These are phyloP conservation scores for Cercospora beticola DNA, from an alignment of 2,329 filamentous ascomycete genomes.

Conservation along the genomic window DNA sequence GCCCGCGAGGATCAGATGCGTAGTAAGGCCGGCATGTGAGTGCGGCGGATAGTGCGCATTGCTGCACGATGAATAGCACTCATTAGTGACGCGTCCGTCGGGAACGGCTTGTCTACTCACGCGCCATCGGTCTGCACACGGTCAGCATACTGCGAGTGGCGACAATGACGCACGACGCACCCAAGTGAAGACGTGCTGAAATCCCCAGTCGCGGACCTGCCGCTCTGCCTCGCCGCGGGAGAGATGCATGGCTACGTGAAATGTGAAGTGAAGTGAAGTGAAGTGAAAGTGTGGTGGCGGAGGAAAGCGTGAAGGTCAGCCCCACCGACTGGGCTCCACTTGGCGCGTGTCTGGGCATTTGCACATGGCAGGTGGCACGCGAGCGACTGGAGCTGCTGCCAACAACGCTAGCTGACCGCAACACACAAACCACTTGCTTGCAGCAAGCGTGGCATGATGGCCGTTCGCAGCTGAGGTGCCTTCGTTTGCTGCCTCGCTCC, in stretches of 20 bases:
- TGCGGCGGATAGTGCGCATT: conserved; percentile 69
- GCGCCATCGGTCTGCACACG: conserved; percentile 7
- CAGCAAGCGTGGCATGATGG: background rate
- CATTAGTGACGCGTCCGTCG: background rate
- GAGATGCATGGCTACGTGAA: conserved; percentile 11
- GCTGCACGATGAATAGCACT: conserved; percentile 41
- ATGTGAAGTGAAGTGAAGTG: background rate
- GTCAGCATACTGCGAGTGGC: conserved; percentile 5
- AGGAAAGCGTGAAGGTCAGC: background rate
- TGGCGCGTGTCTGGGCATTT: background rate
- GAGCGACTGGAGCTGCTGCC: background rate
- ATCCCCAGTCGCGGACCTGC: conserved; percentile 69
- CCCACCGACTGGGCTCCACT: background rate
- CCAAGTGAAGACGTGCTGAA: conserved; percentile 69
- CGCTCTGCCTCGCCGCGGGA: conserved; percentile 55
- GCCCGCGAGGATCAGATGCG: conserved; percentile 66
- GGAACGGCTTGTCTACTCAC: background rate
- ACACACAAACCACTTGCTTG: background rate
- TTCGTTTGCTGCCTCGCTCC: background rate
- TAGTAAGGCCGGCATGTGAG: conserved; percentile 63
- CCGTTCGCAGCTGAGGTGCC: background rate
- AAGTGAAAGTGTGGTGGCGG: background rate
- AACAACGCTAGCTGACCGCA: background rate
- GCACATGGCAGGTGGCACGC: background rate
- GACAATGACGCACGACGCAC: conserved; percentile 41